Base-by-base conservation (phyloP, 1,284 basidiomycete genomes). In the Puccinia coronata region DNA sequence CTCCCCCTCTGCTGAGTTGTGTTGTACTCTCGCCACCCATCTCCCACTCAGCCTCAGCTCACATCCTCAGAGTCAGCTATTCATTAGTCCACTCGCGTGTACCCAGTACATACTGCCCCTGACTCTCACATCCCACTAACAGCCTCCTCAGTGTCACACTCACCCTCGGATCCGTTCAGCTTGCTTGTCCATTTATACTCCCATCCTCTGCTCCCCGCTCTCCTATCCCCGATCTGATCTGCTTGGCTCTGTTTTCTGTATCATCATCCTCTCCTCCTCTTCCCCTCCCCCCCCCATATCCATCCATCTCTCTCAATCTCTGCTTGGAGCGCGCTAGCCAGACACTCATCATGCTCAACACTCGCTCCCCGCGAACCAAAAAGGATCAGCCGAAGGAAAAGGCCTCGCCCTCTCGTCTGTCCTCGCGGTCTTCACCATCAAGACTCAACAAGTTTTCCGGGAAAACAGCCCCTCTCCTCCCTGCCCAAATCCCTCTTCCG, bases 401-500 rank as follows among this genome's bases (percentile, higher is more conserved):
- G 1, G 43, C 49, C 41, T 49, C 67, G 1, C n/a, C 63, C 63
- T 47, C 67, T 34, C 39, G 41, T 31, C 41, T 28, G 16, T 63
- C 59, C 18, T 51, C 28, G 28, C 41, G 67, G n/a, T n/a, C 67
- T 20, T 69, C 67, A 8, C 67, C 67, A 12, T 69, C 67, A 43
- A 47, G 67, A 49, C 3, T 28, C 67, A 69, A 67, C 67, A 69
- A 67, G 36, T 67, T 39, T 11, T 67, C 63, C 20, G 57, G 59
- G 23, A 63, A 39, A 34, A 69, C 39, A 34, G 47, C 47, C 25
- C 41, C 67, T 49, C 47, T 69, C 9, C 25, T 47, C 18, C 67
- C 67, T 18, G 67, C 67, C 28, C 67, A 69, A 69, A 63, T 76
- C 43, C 74, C 74, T 34, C 43, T 76, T 12, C 74, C 74, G 8